Conservation (phyloP, 352 stramenopile genomes). For the Globisporangium nodosum region DNA sequence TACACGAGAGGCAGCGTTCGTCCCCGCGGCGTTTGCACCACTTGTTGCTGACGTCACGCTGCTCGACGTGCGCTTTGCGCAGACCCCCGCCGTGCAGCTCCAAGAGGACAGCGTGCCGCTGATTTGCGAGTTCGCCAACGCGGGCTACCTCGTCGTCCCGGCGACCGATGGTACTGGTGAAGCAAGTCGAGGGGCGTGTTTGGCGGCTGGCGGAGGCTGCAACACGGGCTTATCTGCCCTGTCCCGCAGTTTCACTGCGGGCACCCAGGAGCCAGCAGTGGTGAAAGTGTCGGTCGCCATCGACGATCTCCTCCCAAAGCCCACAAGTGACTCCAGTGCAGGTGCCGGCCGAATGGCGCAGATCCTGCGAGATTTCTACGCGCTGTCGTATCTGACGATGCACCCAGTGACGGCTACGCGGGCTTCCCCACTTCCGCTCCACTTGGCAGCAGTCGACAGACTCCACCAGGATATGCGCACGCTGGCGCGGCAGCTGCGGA, state of each 20-base stretch:
- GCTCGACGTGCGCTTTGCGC: constrained; percentile 27
- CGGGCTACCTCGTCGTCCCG: constrained; percentile 37
- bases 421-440: constrained; percentile 53
- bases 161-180: constrained; percentile 24
- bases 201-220: constrained; percentile 22
- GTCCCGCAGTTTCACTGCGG: neutral
- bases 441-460: constrained; percentile 42
- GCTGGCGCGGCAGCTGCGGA: constrained; percentile 16
- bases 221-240: constrained; percentile 12
- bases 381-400: constrained; percentile 70
- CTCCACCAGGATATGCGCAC: constrained; percentile 15
- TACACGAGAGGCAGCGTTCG: constrained; percentile 21
- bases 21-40: constrained; percentile 25
- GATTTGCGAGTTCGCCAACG: constrained; percentile 24
- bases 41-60: constrained; percentile 37
- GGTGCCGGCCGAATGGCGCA: constrained; percentile 12
- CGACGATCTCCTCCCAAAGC: constrained; percentile 9
- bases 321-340: neutral
- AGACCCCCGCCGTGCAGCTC: constrained; percentile 34
- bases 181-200: constrained; percentile 27
- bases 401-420: constrained; percentile 59
- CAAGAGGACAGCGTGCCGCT: constrained; percentile 28
- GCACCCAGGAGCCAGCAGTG: constrained; percentile 20
- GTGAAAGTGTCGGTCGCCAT: constrained; percentile 32
- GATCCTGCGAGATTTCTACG: constrained; percentile 55